These are phyloP conservation scores for Coffea humblotiana DNA, from an alignment of 305 asterid genomes.

Conservation along the genomic window DNA sequence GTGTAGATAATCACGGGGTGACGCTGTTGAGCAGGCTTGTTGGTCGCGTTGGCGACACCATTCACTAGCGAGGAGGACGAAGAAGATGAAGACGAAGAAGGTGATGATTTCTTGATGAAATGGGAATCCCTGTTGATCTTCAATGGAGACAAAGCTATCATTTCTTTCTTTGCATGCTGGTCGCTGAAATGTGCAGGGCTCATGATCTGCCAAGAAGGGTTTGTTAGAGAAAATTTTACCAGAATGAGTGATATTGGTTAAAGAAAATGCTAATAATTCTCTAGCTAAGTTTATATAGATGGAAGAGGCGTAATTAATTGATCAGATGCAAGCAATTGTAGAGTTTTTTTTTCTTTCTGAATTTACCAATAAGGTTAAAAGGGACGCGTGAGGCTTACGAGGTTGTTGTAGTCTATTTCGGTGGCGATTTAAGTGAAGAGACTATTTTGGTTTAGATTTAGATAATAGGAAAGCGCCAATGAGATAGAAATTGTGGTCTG, in stretches of 20 bases:
- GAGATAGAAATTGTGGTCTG: constrained; percentile 4
- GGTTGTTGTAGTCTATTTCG: background rate
- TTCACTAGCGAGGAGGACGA: constrained; percentile 21
- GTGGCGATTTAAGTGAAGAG: no score
- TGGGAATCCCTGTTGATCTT: constrained; percentile 33
- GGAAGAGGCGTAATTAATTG: background rate
- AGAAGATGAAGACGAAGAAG: constrained; percentile 14
- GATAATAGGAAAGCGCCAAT: background rate
- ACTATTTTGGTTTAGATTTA: no score
- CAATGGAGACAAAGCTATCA: constrained; percentile 13
- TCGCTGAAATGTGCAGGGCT: constrained; percentile 17
- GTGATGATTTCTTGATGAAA: constrained; percentile 32
- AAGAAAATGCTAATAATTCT: background rate
- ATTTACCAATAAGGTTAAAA: background rate
- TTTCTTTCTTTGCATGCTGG: constrained; percentile 20
- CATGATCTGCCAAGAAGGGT: constrained; percentile 5
- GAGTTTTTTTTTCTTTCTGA: background rate
- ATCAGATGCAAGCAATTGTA: background rate
- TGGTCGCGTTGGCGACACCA: background rate
- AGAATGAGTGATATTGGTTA: background rate
- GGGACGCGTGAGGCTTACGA: background rate
- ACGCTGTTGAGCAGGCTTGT: constrained; percentile 13
- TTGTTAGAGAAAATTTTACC: background rate
- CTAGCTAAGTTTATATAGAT: background rate
- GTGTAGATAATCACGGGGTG: constrained; percentile 46